phyloP scores from a whole-genome alignment of 495 filamentous ascomycete species.

The Chaetomium cochliodes region DNA sequence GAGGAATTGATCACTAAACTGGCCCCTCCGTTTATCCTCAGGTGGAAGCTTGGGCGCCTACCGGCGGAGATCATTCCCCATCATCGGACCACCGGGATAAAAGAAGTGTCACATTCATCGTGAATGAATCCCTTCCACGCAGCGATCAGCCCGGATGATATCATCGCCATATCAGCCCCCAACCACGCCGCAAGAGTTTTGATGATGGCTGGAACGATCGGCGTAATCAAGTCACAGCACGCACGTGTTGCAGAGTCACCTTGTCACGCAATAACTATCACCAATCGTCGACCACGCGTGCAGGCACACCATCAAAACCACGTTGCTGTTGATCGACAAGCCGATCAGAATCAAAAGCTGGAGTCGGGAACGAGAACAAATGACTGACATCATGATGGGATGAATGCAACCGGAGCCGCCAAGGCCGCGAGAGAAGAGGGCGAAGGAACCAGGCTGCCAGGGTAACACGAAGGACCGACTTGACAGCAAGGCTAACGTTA shows the following conservation, averaged over 20 bases:
- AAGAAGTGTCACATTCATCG: no score
- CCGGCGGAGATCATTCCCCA: no score
- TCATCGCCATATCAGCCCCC: background rate
- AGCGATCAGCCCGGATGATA: background rate
- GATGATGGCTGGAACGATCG: background rate
- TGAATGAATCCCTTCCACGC: background rate
- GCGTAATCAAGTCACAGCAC: background rate
- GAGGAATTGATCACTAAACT: background rate
- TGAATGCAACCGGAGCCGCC: background rate
- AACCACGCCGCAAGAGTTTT: background rate
- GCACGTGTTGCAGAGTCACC: constrained; percentile 6
- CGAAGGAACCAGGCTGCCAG: background rate
- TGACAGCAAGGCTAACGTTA: background rate
- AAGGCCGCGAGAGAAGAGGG: no score
- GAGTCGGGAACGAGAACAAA: background rate
- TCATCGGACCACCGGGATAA: no score
- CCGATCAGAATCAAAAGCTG: constrained; percentile 9
- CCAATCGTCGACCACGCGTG: background rate
- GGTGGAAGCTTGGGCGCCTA: no score
- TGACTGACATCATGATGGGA: constrained; percentile 15
- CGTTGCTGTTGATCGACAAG: background rate
- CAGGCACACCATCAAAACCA: no score
- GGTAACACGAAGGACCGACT: constrained; percentile 9
- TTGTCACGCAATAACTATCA: background rate
- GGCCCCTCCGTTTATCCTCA: no score